Evolutionary conservation across 306 rosid genomes (phyloP).

Genomic region (Vicia faba): DNA sequence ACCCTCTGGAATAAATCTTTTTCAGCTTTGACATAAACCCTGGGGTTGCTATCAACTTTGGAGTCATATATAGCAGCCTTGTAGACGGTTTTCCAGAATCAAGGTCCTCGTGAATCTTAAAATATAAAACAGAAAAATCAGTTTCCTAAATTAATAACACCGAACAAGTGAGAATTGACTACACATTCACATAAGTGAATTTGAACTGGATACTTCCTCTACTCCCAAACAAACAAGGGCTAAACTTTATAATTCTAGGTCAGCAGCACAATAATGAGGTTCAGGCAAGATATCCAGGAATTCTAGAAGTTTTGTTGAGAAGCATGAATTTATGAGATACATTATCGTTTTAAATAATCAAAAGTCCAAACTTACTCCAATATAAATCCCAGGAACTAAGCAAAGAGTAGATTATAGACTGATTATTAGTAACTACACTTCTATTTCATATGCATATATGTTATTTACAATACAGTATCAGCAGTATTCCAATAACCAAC

Average conservation of each 20-base stretch:
- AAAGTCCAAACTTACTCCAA: constrained; percentile 15
- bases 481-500: constrained; percentile 42
- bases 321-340: constrained; percentile 11
- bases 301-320: constrained; percentile 1
- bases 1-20: no score
- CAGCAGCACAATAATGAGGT: constrained; percentile 23
- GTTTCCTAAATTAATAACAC: constrained; percentile 32
- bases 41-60: constrained; percentile 85
- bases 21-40: constrained; percentile 85
- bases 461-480: constrained; percentile 15
- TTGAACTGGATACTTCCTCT: no score
- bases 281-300: constrained; percentile 1
- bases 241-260: not conserved
- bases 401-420: not conserved
- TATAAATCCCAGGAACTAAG: not conserved
- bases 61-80: constrained; percentile 89
- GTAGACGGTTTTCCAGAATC: constrained; percentile 82
- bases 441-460: constrained; percentile 4
- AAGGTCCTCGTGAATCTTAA: constrained; percentile 79
- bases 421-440: not conserved
- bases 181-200: not conserved
- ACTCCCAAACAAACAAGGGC: no score
- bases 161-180: constrained; percentile 30
- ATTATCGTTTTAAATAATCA: not conserved
- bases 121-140: constrained; percentile 36